Conservation (phyloP, 163 green algal genomes). For the Chlorella variabilis region DNA sequence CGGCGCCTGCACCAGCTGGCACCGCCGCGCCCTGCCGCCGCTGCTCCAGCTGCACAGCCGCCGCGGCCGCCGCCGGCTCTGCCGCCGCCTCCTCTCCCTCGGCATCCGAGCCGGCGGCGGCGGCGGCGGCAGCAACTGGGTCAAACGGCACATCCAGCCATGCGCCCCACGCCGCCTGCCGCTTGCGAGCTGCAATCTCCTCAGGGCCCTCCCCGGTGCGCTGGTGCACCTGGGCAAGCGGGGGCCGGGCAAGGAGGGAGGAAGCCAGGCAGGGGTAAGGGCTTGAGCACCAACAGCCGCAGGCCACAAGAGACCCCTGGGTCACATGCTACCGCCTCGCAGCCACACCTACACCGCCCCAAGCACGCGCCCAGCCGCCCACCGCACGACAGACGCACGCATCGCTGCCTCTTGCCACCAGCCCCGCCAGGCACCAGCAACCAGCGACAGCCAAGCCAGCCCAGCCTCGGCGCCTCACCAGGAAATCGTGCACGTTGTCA, state of each 20-base stretch:
- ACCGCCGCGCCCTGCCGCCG: background rate
- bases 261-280: background rate
- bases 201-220: conserved; percentile 60
- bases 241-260: background rate
- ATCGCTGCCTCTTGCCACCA: too few relatives aligned
- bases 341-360: too few relatives aligned
- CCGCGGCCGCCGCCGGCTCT: background rate
- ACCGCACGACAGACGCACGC: too few relatives aligned
- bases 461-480: conserved; percentile 53
- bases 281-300: too few relatives aligned
- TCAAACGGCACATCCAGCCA: conserved; percentile 52
- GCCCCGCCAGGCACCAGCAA: too few relatives aligned
- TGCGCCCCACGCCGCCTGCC: conserved; percentile 55
- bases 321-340: too few relatives aligned
- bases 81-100: background rate
- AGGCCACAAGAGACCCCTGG: too few relatives aligned
- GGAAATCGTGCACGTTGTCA: conserved; percentile 84
- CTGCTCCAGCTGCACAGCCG: background rate
- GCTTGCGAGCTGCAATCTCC: conserved; percentile 62
- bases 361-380: too few relatives aligned
- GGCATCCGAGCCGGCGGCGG: background rate
- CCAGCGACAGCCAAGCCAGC: too few relatives aligned
- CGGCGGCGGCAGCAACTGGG: background rate
- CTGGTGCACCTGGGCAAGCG: conserved; percentile 38
- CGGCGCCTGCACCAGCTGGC: conserved; percentile 6